These are phyloP conservation scores for Arabidopsis hybrid DNA, from an alignment of 441 rosid species.

Conservation along the genomic window DNA sequence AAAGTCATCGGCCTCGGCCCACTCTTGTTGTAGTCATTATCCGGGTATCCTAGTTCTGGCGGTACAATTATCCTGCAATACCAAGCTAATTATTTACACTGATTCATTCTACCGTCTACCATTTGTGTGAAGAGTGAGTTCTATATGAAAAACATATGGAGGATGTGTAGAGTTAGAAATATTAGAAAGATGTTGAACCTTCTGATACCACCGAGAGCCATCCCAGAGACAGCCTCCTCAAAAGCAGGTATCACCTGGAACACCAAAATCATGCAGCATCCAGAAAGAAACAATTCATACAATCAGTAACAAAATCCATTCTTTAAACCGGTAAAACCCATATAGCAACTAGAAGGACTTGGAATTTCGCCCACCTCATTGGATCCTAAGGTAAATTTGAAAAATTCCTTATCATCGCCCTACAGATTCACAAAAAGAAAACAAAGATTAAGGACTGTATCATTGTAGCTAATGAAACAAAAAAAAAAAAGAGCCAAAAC, in stretches of 20 bases:
- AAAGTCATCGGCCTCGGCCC: conserved; percentile 89
- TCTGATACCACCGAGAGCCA: conserved; percentile 89
- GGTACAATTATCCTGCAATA: conserved; percentile 93
- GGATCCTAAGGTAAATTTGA: conserved; percentile 83
- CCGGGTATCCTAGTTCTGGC: conserved; percentile 95
- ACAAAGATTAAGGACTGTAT: conserved; percentile 17
- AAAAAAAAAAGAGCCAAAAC: neutral
- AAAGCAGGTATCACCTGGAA: conserved; percentile 94
- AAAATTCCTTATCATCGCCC: conserved; percentile 92
- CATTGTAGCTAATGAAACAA: conserved; percentile 26
- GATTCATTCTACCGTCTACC: neutral
- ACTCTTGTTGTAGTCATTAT: conserved; percentile 79
- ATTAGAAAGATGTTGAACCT: conserved; percentile 52
- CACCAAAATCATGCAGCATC: conserved; percentile 37
- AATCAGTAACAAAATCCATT: conserved; percentile 24
- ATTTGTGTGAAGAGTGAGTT: conserved; percentile 1
- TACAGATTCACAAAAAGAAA: conserved; percentile 46
- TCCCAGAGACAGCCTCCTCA: conserved; percentile 95
- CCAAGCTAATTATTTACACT: conserved; percentile 44
- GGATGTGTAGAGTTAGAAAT: neutral
- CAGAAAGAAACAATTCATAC: conserved; percentile 13
- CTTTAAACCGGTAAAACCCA: conserved; percentile 1
- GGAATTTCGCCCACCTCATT: conserved; percentile 57
- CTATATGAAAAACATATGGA: conserved; percentile 10
- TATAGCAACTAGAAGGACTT: conserved; percentile 6